phyloP scores from a whole-genome alignment of 2,329 filamentous ascomycete genomes.

The Claviceps paspali region DNA sequence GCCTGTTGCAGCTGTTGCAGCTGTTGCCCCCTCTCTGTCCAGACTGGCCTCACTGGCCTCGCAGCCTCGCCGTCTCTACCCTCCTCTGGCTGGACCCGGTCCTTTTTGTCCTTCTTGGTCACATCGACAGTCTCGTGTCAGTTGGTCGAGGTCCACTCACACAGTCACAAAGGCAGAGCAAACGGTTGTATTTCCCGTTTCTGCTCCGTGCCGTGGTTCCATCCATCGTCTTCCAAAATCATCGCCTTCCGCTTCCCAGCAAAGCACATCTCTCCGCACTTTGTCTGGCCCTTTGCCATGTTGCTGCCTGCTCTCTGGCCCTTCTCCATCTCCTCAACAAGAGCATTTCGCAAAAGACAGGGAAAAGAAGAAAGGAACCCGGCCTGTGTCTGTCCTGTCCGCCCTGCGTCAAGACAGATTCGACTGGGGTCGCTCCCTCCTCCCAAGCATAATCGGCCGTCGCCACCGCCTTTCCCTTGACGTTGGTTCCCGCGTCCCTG shows the following conservation, averaged over 20 bases:
- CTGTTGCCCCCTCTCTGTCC: not conserved
- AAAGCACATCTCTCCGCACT: not conserved
- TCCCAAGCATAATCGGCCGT: too few relatives aligned
- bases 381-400: too few relatives aligned
- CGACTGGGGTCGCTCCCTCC: too few relatives aligned
- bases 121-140: not conserved
- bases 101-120: conserved; percentile 1
- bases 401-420: too few relatives aligned
- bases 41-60: not conserved
- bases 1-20: too few relatives aligned
- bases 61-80: too few relatives aligned
- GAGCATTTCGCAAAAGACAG: too few relatives aligned
- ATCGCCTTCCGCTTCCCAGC: not conserved
- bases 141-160: not conserved
- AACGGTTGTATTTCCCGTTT: not conserved
- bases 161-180: not conserved
- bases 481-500: too few relatives aligned
- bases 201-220: not conserved
- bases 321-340: too few relatives aligned
- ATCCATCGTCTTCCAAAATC: not conserved
- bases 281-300: not conserved
- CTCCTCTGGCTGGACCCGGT: not conserved
- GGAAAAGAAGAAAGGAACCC: too few relatives aligned
- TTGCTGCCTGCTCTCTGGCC: too few relatives aligned
- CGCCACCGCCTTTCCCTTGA: too few relatives aligned